Evolutionary conservation across 768 basidiomycete species (phyloP).

Genomic region (Lactifluus piperatus): DNA sequence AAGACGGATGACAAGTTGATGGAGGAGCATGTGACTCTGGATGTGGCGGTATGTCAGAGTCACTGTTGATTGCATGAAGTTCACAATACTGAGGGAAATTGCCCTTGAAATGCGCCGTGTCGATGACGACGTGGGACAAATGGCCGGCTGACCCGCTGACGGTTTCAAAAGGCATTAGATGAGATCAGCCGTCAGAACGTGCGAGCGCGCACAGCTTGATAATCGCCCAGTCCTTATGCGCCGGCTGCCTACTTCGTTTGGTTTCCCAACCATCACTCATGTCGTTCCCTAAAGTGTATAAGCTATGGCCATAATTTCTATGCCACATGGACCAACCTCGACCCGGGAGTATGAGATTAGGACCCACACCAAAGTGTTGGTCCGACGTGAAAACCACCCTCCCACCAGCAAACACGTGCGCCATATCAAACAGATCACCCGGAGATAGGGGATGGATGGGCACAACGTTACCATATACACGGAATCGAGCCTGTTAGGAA

Average conservation of each 20-base stretch:
- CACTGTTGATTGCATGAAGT: constrained; percentile 46
- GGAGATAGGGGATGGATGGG: constrained; percentile 49
- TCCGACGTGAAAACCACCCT: constrained; percentile 79
- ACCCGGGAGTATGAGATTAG: constrained; percentile 87
- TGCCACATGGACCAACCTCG: constrained; percentile 39
- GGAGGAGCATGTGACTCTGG: constrained; percentile 13
- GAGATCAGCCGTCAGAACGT: background rate
- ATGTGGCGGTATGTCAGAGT: constrained; percentile 28
- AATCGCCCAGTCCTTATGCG: constrained; percentile 87
- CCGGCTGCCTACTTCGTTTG: constrained; percentile 69
- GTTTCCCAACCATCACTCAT: constrained; percentile 99
- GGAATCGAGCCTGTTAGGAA: constrained; percentile 68
- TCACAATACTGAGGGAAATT: constrained; percentile 91
- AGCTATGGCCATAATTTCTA: background rate
- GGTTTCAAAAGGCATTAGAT: background rate
- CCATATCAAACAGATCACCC: constrained; percentile 63
- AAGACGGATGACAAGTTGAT: constrained; percentile 13
- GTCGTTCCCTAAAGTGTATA: constrained; percentile 48
- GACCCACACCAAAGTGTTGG: constrained; percentile 90
- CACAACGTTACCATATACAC: constrained; percentile 76
- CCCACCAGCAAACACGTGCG: constrained; percentile 86
- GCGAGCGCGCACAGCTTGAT: constrained; percentile 64
- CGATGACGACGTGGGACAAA: constrained; percentile 76
- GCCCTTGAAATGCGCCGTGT: constrained; percentile 93
- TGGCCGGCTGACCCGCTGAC: constrained; percentile 63